phyloP scores from a whole-genome alignment of 202 grass and related monocot genomes.

The Tripidium arundinaceum region DNA sequence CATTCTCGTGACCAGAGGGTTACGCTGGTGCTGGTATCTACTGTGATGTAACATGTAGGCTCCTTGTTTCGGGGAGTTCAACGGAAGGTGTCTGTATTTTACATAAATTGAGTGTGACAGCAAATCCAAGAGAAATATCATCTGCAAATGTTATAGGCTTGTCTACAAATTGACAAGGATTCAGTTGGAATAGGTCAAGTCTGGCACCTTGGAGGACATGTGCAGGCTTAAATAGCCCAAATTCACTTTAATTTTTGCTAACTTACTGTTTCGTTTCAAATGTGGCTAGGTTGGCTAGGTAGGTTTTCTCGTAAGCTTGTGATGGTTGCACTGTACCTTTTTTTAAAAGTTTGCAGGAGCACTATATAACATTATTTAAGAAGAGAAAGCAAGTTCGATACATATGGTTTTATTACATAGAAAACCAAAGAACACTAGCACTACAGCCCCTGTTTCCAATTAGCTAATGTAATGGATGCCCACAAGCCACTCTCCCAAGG shows the following conservation, averaged over 20 bases:
- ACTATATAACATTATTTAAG: neutral
- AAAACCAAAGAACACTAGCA: neutral
- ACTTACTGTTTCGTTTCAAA: neutral
- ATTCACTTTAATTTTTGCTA: neutral
- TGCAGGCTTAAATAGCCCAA: neutral
- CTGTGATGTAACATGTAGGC: constrained; percentile 30
- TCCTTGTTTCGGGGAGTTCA: neutral
- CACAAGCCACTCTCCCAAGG: constrained; percentile 5
- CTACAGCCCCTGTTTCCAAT: neutral
- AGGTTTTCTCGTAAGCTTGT: neutral
- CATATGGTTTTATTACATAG: neutral
- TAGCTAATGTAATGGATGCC: too few species aligned
- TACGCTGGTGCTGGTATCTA: neutral
- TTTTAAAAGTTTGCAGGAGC: neutral
- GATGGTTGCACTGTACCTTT: too few species aligned
- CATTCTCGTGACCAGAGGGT: constrained; percentile 5
- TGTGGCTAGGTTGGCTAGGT: too few species aligned
- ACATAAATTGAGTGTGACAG: neutral
- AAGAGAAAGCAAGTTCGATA: neutral
- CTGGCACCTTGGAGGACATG: neutral
- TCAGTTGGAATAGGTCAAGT: neutral
- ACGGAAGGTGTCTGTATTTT: constrained; percentile 6
- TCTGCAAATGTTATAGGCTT: neutral
- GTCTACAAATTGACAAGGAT: neutral
- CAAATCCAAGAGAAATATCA: neutral